phyloP scores from a whole-genome alignment of 208 protist species.

The Polymyxa betae region DNA sequence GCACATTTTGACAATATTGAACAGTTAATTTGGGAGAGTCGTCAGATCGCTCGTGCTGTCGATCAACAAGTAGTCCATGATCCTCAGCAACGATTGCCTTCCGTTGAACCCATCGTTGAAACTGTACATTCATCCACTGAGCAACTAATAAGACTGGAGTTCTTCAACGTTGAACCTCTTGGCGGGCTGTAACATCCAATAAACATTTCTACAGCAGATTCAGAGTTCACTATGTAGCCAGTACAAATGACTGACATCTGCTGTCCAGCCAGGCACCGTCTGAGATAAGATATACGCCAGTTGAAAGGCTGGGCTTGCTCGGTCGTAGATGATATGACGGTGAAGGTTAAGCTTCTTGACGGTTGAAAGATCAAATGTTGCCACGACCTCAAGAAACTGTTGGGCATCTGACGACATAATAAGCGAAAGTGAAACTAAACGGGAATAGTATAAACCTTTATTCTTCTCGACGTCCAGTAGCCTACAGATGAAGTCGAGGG shows the following conservation, averaged over 20 bases:
- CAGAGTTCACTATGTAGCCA: background rate
- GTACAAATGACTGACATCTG: background rate
- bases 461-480: conserved; percentile 56
- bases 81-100: conserved; percentile 1
- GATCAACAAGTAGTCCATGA: background rate
- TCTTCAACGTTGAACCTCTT: background rate
- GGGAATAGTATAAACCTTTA: background rate
- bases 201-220: background rate
- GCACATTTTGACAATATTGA: background rate
- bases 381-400: conserved; percentile 41
- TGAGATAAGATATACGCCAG: conserved; percentile 14
- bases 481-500: conserved; percentile 26
- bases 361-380: background rate
- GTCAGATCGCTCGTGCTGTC: background rate
- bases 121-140: background rate
- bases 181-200: background rate
- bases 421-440: background rate
- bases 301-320: conserved; percentile 20
- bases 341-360: conserved; percentile 5
- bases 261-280: background rate
- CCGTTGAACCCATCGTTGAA: conserved; percentile 5
- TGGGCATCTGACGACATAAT: conserved; percentile 23
- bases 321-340: background rate
- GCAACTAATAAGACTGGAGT: background rate
- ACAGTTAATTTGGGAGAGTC: background rate